Base-by-base conservation (phyloP, 2,329 filamentous ascomycete species). In the Fusarium avenaceum region DNA sequence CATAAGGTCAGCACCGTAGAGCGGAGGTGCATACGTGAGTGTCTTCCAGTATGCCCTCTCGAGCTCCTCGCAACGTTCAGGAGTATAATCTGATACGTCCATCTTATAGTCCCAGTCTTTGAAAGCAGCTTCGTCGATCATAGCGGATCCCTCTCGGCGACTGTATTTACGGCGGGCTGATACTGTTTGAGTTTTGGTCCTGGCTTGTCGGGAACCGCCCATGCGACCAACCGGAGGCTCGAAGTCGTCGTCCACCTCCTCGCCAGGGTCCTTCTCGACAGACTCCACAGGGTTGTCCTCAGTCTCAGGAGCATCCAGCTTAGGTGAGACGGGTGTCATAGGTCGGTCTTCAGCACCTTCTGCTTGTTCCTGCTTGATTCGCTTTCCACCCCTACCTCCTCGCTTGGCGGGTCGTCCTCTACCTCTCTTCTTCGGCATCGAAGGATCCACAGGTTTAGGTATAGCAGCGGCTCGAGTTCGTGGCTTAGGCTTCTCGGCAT, bases 31-130 rank as follows among this genome's bases (percentile, higher is more conserved):
- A 80, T 96, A 99, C 22, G 94, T 97, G 65, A 99, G 85, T 1
- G 93, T 97, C 80, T 96, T 97, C 96, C 96, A 99, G 81, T 99
- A 99, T 43, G 90, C 91, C 53, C 93, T 91, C 79, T 99, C 96
- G 7, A 99, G 86, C 76, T 99, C 96, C 72, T 96, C 93, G 76
- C 96, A 98, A 62, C 96, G 88, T 78, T 98, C 95, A 0, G 91
- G 86, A 0, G 94, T 97, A 76, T 92, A 99, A 54, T 98, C 93
- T 7, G 94, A 92, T 32, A 93, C 87, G 70, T 95, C 90, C 80
- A 97, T 91, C 48, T 88, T 89, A 77, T 98, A 98, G 76, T 98
- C 92, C 77, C 97, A 99, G 69, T 91, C 87, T 74, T 92, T 90
- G 81, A 97, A 99, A 1, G 92, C 92, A 64, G 91, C 91, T 78